Base-by-base conservation (phyloP, 352 stramenopile genomes). In the Globisporangium nunn region DNA sequence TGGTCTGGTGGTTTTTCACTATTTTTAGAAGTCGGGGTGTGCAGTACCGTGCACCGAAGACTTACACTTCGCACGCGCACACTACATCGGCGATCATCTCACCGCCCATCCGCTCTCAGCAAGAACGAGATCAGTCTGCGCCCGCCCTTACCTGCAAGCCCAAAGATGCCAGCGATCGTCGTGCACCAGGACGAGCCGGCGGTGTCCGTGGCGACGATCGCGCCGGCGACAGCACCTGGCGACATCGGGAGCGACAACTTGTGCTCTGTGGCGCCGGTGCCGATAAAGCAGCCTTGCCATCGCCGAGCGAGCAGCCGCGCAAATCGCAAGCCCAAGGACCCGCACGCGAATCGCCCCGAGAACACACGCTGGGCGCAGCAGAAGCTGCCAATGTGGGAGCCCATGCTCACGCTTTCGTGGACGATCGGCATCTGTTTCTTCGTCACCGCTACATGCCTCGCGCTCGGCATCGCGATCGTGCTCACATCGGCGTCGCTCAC, bases 381-480 rank as follows among this genome's bases (percentile, higher is more conserved):
- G 53, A 85, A 81, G 23, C 50, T 89, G 37, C 66, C 63, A 30
- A 80, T 83, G 75, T 91, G 81, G 81, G 76, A 88, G 52, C 78
- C 78, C 31, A 83, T 89, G 57, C 70, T 91, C 46, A 89, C 78
- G 8, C 70, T 91, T 30, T 67, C 71, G 23, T 86, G 68, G 76
- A 72, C 74, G 8, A 83, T 88, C 50, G 61, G 52, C 0, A 76
- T 85, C 51, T 84, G 72, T 47, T 70, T 86, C 23, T 47, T 78
- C 2, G 54, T 85, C 30, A 66, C 68, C 8, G 61, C 50, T 0
- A 62, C 71, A 53, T 84, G 76, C 31, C 67, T 79, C 15, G 64
- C 59, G 2, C 64, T 89, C 7, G 81, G 81, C 10, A 69, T 78
- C 37, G 44, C 66, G 1, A 81, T 91, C 33, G 28, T 83, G 30